Conservation (phyloP, 192 early-diverging fungal genomes). For the Rhizophagus prolifer region DNA sequence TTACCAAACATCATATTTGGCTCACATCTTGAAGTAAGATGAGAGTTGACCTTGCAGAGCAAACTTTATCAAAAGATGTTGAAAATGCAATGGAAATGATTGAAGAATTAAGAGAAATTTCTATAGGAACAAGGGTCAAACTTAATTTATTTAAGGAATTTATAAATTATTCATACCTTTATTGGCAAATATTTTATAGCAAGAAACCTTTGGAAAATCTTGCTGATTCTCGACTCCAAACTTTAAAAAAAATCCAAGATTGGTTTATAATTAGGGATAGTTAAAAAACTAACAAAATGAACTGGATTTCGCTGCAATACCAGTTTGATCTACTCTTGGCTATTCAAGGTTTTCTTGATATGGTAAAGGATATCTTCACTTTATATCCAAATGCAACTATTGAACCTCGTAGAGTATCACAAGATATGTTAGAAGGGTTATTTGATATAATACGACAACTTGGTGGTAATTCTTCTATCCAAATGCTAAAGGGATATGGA, state of each 20-base stretch:
- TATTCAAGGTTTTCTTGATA: background rate
- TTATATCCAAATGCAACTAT: background rate
- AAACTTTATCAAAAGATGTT: background rate
- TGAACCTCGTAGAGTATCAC: background rate
- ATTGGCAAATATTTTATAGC: too few species aligned
- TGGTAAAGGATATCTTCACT: background rate
- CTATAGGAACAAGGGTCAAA: background rate
- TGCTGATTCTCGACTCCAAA: too few species aligned
- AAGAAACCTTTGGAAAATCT: too few species aligned
- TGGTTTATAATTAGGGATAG: too few species aligned
- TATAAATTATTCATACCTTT: too few species aligned
- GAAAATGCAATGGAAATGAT: background rate
- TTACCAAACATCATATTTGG: background rate
- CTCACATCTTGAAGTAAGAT: background rate
- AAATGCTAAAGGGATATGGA: too few species aligned
- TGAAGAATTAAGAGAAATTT: background rate
- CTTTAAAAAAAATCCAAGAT: too few species aligned
- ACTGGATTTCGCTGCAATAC: background rate
- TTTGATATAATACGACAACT: too few species aligned
- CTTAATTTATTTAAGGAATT: too few species aligned
- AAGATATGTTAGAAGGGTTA: too few species aligned
- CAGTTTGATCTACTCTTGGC: conserved; percentile 6
- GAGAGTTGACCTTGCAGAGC: background rate
- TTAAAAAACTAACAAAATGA: too few species aligned
- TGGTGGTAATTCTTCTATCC: too few species aligned